Evolutionary conservation across 139 green algal genomes (phyloP), one percentile per base, ranked within the genome.

Genomic region (Haematococcus sp.): DNA sequence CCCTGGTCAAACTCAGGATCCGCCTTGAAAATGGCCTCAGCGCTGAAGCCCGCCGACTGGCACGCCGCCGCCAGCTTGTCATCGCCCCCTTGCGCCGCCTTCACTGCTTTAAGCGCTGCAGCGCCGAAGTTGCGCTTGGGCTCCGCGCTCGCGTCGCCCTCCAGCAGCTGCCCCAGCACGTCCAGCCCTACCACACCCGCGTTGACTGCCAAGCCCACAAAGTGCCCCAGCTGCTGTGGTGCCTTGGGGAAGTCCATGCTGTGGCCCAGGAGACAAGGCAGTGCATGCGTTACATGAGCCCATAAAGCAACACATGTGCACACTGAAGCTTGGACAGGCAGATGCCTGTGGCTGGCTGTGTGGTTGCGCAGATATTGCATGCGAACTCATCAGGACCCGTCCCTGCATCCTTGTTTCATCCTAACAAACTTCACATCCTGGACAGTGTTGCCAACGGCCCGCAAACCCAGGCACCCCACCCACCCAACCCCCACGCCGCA

Each of bases 191-290:
- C 32, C 22, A 74, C 59, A 31, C 66, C 67, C 16, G 64, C 71
- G 0, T 59, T 73, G 34, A 85, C 82, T 3, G 80, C 83, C 4
- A 61, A 34, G 23, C 86, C 91, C 46, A 88, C 28, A 43, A 94
- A 73, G n/a, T 77, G 60, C n/a, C 90, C 90, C 67, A 95, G 78
- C 70, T 92, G 72, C 65, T 76, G 27, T 13, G 90, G 83, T 19
- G 91, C 91, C 59, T 85, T 79, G 27, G 90, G 90, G 33, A 94
- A 80, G 72, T 96, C 91, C 70, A 96, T 76, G 20, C 79, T 87
- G 79, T 64, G 51, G 27, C 25, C 5, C 7, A 63, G 27, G 20
- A 51, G 19, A 49, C n/a, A n/a, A n/a, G n/a, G n/a, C n/a, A n/a
- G n/a, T n/a, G n/a, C n/a, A n/a, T n/a, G 16, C 9, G 65, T 15